Evolutionary conservation across 2,329 filamentous ascomycete genomes (phyloP).

Genomic region (Phialemoniopsis sp.): DNA sequence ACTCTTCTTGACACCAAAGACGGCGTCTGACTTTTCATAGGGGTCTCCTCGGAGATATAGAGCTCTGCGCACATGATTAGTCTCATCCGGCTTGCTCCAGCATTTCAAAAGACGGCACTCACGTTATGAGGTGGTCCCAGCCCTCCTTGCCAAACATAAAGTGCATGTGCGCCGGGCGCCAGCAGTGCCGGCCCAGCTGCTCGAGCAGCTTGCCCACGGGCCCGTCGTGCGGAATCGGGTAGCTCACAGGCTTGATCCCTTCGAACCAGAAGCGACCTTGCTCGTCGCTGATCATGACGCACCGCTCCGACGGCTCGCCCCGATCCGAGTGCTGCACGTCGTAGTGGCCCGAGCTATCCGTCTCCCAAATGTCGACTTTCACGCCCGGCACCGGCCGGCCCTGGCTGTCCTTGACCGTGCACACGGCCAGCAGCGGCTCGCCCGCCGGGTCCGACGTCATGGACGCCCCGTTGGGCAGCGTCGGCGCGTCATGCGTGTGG

Average conservation of each 20-base stretch:
- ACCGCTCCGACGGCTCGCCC: constrained; percentile 65
- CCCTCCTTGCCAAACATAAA: constrained; percentile 84
- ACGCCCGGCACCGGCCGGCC: constrained; percentile 61
- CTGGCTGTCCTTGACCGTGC: constrained; percentile 61
- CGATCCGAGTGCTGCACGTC: constrained; percentile 72
- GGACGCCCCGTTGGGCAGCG: constrained; percentile 46
- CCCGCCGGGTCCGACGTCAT: constrained; percentile 69
- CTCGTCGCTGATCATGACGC: constrained; percentile 59
- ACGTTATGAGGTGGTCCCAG: constrained; percentile 81
- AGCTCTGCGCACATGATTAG: constrained; percentile 42
- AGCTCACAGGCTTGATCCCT: constrained; percentile 79
- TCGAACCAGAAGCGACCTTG: constrained; percentile 81
- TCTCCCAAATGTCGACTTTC: constrained; percentile 82
- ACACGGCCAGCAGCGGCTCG: constrained; percentile 68
- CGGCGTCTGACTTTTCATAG: constrained; percentile 79
- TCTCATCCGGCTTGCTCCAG: not conserved
- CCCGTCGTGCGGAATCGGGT: constrained; percentile 80
- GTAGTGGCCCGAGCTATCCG: constrained; percentile 75
- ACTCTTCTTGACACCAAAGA: constrained; percentile 83
- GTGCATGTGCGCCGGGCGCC: constrained; percentile 75
- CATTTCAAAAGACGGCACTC: constrained; percentile 28
- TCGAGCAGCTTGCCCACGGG: constrained; percentile 72
- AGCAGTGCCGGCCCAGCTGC: constrained; percentile 68
- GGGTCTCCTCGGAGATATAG: constrained; percentile 74
- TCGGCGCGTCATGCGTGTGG: constrained; percentile 73